Evolutionary conservation across 2,329 filamentous ascomycete genomes (phyloP).

Genomic region (Zasmidium angulare): DNA sequence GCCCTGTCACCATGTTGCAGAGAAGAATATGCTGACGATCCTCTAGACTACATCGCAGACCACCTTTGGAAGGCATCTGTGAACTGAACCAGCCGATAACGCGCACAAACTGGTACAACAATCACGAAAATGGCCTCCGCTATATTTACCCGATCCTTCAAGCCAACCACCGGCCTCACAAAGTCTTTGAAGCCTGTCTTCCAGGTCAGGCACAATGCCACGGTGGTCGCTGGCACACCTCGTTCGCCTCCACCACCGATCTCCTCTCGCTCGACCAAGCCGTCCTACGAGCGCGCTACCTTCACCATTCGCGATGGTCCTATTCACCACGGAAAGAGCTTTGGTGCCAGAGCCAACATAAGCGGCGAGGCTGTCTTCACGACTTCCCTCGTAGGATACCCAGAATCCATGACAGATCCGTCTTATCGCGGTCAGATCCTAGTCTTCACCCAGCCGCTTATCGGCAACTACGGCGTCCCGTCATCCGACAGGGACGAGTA

Average conservation of each 20-base stretch:
- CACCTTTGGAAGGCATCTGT: slow-evolving; percentile 68
- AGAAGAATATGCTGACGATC: slow-evolving; percentile 5
- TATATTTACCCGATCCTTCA: slow-evolving; percentile 58
- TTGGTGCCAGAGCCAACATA: slow-evolving; percentile 94
- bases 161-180: slow-evolving; percentile 47
- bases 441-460: slow-evolving; percentile 95
- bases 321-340: slow-evolving; percentile 93
- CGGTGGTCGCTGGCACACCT: slow-evolving; percentile 67
- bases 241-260: slow-evolving; percentile 63
- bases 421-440: slow-evolving; percentile 85
- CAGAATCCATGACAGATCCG: slow-evolving; percentile 76
- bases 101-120: slow-evolving; percentile 21
- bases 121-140: slow-evolving; percentile 37
- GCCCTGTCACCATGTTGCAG: background rate
- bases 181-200: slow-evolving; percentile 46
- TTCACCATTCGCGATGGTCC: slow-evolving; percentile 96
- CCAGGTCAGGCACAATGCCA: slow-evolving; percentile 58
- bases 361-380: slow-evolving; percentile 99
- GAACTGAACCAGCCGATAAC: slow-evolving; percentile 50
- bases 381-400: slow-evolving; percentile 95
- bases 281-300: slow-evolving; percentile 76
- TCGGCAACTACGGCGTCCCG: slow-evolving; percentile 97
- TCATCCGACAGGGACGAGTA: slow-evolving; percentile 80
- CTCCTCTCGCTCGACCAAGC: slow-evolving; percentile 57
- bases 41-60: slow-evolving; percentile 64